Conservation (phyloP, 306 rosid species). For the Prunus davidiana region DNA sequence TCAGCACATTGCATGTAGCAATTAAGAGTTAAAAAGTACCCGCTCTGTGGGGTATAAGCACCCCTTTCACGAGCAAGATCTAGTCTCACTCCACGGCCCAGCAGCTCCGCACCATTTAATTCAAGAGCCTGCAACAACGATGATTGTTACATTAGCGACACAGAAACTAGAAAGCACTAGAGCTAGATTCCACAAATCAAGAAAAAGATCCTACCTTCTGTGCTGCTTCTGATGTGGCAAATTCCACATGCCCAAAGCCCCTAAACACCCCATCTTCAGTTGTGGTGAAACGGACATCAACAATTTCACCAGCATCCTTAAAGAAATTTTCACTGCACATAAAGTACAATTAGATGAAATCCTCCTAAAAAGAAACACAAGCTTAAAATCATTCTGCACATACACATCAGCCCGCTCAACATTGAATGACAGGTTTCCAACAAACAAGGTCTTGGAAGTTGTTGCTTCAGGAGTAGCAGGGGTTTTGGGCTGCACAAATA, state of each 20-base stretch:
- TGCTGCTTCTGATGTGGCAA: conserved; percentile 59
- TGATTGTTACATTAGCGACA: not conserved
- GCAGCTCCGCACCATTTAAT: conserved; percentile 44
- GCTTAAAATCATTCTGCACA: conserved; percentile 8
- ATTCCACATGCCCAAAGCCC: conserved; percentile 91
- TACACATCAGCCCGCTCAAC: conserved; percentile 61
- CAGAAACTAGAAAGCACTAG: not conserved
- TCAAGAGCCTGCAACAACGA: conserved; percentile 49
- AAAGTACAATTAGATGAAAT: conserved; percentile 7
- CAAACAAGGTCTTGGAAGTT: conserved; percentile 58
- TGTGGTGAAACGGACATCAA: conserved; percentile 58
- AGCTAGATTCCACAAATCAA: not conserved
- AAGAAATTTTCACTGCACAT: conserved; percentile 64
- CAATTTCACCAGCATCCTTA: conserved; percentile 58
- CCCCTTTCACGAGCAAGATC: conserved; percentile 75
- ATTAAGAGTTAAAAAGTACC: conserved; percentile 24
- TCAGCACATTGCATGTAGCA: not conserved
- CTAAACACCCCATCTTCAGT: conserved; percentile 48
- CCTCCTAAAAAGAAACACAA: not conserved
- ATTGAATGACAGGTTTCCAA: conserved; percentile 60
- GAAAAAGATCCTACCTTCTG: conserved; percentile 31
- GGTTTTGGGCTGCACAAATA: conserved; percentile 55
- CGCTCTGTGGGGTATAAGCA: conserved; percentile 51
- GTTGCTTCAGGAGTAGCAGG: conserved; percentile 47
- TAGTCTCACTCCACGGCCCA: conserved; percentile 50